Conservation (phyloP, 331 rosid genomes). For the Quercus lobata region DNA sequence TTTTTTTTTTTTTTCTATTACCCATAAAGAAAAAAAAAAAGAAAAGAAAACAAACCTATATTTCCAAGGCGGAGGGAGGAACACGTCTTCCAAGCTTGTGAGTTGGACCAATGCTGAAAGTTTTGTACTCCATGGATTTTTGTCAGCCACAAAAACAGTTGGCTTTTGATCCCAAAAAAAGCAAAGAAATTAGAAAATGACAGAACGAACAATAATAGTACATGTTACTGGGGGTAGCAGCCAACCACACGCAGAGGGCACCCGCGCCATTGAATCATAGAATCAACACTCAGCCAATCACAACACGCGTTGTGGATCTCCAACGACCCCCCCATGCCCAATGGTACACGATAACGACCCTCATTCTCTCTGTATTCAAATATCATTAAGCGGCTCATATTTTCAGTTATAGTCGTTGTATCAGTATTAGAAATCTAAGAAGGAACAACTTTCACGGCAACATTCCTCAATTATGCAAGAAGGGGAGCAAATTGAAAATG, state of each 20-base stretch:
- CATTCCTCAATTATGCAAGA: no score
- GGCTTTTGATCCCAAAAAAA: no score
- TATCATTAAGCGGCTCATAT: not conserved
- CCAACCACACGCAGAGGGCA: not conserved
- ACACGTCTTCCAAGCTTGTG: not conserved
- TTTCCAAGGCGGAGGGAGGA: not conserved
- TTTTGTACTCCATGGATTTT: not conserved
- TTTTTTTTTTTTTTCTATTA: no score
- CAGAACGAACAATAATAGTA: slow-evolving; percentile 14
- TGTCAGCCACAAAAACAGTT: not conserved
- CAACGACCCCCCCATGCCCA: not conserved
- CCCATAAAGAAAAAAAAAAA: no score
- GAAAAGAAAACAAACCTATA: not conserved
- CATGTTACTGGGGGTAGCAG: slow-evolving; percentile 17
- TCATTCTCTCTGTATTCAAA: not conserved
- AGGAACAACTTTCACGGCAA: no score
- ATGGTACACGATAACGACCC: no score
- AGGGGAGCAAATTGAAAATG: no score
- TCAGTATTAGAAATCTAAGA: no score
- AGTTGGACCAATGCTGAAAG: not conserved
- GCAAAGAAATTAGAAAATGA: not conserved
- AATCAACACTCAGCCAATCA: slow-evolving; percentile 33
- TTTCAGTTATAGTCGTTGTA: no score
- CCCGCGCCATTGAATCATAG: slow-evolving; percentile 16
- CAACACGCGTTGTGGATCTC: slow-evolving; percentile 3